A percentile compares a stretch with the other conserved stretches of the same genome.
Conservation (phyloP, 2,329 filamentous ascomycete species). For the Colletotrichum orchidophilum region DNA sequence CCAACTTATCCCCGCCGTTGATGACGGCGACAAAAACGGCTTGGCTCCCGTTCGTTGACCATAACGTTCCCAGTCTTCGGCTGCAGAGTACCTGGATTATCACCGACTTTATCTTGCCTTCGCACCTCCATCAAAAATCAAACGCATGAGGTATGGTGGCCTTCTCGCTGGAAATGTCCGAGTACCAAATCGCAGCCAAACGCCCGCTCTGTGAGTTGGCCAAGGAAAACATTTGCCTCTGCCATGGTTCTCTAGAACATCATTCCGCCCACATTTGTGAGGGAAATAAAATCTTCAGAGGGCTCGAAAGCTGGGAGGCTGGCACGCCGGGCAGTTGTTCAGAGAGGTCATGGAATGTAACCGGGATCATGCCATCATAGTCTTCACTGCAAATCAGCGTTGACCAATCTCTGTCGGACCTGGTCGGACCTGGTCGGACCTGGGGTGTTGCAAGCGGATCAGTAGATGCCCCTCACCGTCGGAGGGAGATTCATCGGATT, state of each 20-base stretch:
- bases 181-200: neutral
- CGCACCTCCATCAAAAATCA: neutral
- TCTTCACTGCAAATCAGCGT: neutral
- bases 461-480: neutral
- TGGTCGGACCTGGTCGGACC: slow-evolving; percentile 2
- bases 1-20: slow-evolving; percentile 17
- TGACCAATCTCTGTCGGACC: neutral
- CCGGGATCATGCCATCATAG: slow-evolving; percentile 24
- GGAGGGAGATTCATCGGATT: neutral
- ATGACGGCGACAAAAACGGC: slow-evolving; percentile 26
- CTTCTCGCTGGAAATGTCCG: neutral
- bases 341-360: neutral
- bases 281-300: neutral
- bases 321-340: neutral
- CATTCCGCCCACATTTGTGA: neutral
- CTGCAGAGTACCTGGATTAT: neutral
- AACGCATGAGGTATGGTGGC: neutral
- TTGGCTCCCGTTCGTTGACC: slow-evolving; percentile 3
- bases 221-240: no score
- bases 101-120: neutral
- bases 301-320: neutral
- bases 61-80: neutral
- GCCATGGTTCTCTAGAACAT: neutral
- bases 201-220: neutral
- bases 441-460: neutral